These are phyloP conservation scores for Ophiosphaerella herpotricha DNA, from an alignment of 2,329 filamentous ascomycete species.

Conservation along the genomic window DNA sequence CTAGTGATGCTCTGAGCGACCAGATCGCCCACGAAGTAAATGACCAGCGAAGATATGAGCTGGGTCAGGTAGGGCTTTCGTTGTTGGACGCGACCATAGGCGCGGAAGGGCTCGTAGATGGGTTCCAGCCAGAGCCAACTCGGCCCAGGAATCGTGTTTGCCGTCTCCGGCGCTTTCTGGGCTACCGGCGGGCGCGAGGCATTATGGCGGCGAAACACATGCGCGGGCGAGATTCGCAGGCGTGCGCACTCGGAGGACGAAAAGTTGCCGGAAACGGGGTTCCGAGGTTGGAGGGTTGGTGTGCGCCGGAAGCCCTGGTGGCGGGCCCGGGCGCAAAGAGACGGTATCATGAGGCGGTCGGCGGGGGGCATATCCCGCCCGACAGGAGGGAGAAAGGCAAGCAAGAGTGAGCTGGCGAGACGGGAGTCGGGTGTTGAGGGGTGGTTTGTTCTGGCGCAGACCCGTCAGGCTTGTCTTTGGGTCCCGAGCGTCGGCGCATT, in stretches of 20 bases:
- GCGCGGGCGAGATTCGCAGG: constrained; percentile 13
- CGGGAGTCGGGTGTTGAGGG: constrained; percentile 18
- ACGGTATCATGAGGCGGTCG: constrained; percentile 35
- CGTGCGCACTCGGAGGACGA: constrained; percentile 10
- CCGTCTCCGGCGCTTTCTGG: constrained; percentile 20
- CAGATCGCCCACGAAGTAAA: constrained; percentile 79
- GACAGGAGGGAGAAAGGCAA: constrained; percentile 2
- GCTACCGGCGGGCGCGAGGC: constrained; percentile 23
- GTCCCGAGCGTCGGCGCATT: constrained; percentile 14
- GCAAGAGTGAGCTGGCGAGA: neutral
- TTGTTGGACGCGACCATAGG: constrained; percentile 72
- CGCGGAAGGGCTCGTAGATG: constrained; percentile 51
- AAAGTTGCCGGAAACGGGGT: constrained; percentile 5
- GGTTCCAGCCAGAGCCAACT: constrained; percentile 55
- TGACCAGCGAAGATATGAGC: constrained; percentile 72
- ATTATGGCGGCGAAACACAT: constrained; percentile 19
- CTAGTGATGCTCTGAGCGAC: constrained; percentile 70
- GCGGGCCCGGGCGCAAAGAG: constrained; percentile 33
- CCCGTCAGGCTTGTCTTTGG: constrained; percentile 22
- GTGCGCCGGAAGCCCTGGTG: constrained; percentile 29
- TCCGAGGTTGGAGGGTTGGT: constrained; percentile 11
- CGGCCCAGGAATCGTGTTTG: constrained; percentile 48
- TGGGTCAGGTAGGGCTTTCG: constrained; percentile 79
- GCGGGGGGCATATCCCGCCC: constrained; percentile 12
- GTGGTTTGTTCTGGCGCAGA: constrained; percentile 14